Base-by-base conservation (phyloP, 192 early-diverging fungal genomes). In the Coemansia aciculifera region DNA sequence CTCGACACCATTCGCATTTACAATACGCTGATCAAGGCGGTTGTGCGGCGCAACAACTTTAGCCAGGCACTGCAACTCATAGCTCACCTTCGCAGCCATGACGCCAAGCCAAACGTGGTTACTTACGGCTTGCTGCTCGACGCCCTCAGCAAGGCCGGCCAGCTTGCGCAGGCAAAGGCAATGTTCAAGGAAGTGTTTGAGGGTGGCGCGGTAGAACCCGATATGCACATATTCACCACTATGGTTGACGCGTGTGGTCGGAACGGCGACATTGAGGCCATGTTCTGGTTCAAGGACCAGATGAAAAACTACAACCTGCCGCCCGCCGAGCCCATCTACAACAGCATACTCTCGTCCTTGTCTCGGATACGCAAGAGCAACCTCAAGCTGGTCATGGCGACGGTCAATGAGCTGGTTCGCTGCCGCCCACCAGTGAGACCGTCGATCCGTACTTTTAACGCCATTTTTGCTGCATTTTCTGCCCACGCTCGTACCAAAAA, bases 201-300 rank as follows among this genome's bases (percentile, higher is more conserved):
- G 1, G 48, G 40, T 1, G 34, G 57, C 12, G 51, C 57, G 31
- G 44, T 83, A 13, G 59, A 68, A 34, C 81, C 76, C 1, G 81
- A 83, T 51, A 17, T 39, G 11, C 68, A 83, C 65, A 75, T 83
- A 5, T 68, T 74, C 63, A 68, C 72, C 42, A 75, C 67, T 24
- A 83, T 83, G 75, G 46, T 83, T 6, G 81, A 83, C 24, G 76
- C 76, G 8, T 72, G 75, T 39, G 81, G 72, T 10, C 71, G 81
- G 9, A 57, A 44, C 32, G 81, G 76, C 59, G 69, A 75, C 42
- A 66, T 78, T 37, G 40, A 32, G 0, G 42, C 37, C 9, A 69
- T 78, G 69, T 71, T 75, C 40, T 62, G 62, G 69, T 70, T 66
- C 63, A 72, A 72, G 46, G 62, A 15, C 27, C 54, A 72, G 29